Conservation (phyloP, 106 monocot genomes). For the Hemerocallis citrina region DNA sequence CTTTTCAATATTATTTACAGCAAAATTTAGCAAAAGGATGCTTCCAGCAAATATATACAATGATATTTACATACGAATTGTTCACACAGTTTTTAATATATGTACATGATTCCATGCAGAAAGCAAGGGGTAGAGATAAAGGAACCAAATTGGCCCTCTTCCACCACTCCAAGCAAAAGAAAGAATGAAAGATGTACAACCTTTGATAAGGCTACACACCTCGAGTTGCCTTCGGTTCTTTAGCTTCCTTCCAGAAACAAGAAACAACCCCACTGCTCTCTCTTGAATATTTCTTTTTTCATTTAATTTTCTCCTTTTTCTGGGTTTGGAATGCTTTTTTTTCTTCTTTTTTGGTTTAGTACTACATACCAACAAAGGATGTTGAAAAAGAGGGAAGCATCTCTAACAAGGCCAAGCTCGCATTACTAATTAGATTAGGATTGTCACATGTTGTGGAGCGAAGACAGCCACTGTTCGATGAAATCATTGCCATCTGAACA, state of each 20-base stretch:
- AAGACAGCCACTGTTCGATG: conserved; percentile 38
- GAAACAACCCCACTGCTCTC: not conserved
- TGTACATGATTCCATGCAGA: not conserved
- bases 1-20: conserved; percentile 10
- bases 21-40: conserved; percentile 11
- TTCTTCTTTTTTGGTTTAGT: not conserved
- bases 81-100: not conserved
- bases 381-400: conserved; percentile 3
- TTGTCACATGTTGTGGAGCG: conserved; percentile 19
- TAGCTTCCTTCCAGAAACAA: not conserved
- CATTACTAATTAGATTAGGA: not conserved
- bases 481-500: conserved; percentile 35
- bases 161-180: not conserved
- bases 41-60: conserved; percentile 6
- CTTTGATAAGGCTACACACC: not conserved
- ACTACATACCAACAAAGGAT: conserved; percentile 1
- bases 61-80: conserved; percentile 15
- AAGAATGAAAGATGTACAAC: not conserved
- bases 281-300: not conserved
- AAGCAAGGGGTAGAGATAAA: conserved; percentile 1
- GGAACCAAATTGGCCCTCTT: not conserved
- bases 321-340: not conserved
- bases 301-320: not conserved
- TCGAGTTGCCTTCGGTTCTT: too few species aligned
- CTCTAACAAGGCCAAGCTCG: conserved; percentile 7